phyloP scores from a whole-genome alignment of 2,329 filamentous ascomycete species.

The Rhinocladiella mackenziei region DNA sequence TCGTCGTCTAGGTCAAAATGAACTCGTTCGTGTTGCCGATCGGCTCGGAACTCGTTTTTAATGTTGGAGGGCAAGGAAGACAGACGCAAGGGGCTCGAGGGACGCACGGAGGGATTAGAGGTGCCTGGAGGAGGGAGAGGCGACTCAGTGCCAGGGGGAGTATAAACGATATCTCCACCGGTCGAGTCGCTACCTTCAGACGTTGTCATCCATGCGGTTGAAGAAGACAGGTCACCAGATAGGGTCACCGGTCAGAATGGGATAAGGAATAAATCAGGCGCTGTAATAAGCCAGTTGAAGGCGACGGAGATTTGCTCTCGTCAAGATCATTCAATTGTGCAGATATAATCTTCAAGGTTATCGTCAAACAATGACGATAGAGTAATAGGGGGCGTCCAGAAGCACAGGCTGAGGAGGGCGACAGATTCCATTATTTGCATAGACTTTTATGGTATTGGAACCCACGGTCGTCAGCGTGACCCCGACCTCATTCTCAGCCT shows the following conservation, averaged over 20 bases:
- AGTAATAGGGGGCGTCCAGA: not conserved
- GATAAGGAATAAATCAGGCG: not conserved
- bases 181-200: constrained; percentile 28
- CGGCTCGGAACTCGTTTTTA: constrained; percentile 27
- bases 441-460: too few species aligned
- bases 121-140: constrained; percentile 15
- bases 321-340: too few species aligned
- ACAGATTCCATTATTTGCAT: too few species aligned
- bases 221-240: constrained; percentile 4
- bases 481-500: too few species aligned
- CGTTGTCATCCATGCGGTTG: constrained; percentile 33
- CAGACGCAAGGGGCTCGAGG: constrained; percentile 23
- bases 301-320: too few species aligned
- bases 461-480: too few species aligned
- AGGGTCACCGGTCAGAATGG: not conserved
- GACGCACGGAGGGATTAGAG: constrained; percentile 15
- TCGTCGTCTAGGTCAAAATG: constrained; percentile 25
- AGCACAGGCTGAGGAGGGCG: too few species aligned
- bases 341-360: constrained; percentile 1
- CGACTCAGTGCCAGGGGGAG: constrained; percentile 27
- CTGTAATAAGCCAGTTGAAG: too few species aligned
- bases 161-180: constrained; percentile 28
- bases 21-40: constrained; percentile 11
- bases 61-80: constrained; percentile 28
- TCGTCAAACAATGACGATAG: constrained; percentile 3